phyloP scores from a whole-genome alignment of 2,329 filamentous ascomycete genomes.

The Cytospora chrysosperma region DNA sequence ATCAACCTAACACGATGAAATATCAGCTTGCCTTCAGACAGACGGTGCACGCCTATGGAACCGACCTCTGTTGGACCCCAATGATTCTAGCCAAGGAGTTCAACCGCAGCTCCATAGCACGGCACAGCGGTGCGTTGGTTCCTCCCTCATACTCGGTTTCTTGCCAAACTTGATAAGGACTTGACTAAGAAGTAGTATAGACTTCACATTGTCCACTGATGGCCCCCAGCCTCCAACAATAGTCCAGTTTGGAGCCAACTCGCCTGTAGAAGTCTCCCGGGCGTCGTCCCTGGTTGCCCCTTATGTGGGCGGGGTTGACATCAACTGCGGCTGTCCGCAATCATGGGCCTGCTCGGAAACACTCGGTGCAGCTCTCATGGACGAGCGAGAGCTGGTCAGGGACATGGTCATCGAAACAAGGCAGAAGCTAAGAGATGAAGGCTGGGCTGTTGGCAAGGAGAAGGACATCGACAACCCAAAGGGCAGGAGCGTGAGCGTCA shows the following conservation, averaged over 20 bases:
- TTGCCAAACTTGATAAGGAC: background rate
- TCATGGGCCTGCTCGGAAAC: constrained; percentile 69
- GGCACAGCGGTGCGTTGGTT: constrained; percentile 53
- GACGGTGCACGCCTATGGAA: constrained; percentile 62
- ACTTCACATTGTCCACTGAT: constrained; percentile 60
- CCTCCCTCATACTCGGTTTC: background rate
- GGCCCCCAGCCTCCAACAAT: constrained; percentile 58
- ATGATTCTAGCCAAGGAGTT: constrained; percentile 72
- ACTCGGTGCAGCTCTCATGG: constrained; percentile 69
- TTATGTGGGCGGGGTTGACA: constrained; percentile 62
- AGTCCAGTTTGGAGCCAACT: constrained; percentile 66
- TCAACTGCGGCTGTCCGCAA: constrained; percentile 74
- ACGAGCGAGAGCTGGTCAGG: constrained; percentile 61
- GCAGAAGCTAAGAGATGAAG: constrained; percentile 47
- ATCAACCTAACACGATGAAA: background rate
- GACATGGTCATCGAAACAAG: constrained; percentile 63
- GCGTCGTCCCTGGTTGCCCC: constrained; percentile 62
- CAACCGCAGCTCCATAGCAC: constrained; percentile 58
- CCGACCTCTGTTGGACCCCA: constrained; percentile 68
- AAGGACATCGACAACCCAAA: constrained; percentile 42
- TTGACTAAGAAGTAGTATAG: constrained; percentile 32
- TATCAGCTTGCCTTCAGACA: constrained; percentile 66
- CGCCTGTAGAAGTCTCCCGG: constrained; percentile 59
- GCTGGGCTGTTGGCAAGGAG: constrained; percentile 50
- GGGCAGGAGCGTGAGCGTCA: constrained; percentile 64